Percentiles rank a stretch among this genome's conserved stretches.
phyloP scores from a whole-genome alignment of 495 filamentous ascomycete species.

The Aspergillus wentii region DNA sequence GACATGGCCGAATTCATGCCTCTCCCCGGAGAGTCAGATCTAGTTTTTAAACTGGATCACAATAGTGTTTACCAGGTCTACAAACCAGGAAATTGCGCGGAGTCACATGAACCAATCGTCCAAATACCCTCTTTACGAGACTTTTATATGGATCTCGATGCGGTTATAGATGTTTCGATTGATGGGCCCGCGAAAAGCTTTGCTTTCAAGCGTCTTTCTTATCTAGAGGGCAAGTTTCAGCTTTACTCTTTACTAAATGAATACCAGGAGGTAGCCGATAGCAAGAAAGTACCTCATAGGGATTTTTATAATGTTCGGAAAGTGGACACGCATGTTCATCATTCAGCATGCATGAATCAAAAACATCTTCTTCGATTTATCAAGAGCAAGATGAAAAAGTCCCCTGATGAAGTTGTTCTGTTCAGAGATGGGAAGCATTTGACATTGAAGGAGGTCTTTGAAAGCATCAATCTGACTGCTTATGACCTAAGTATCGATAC shows the following conservation, averaged over 20 bases:
- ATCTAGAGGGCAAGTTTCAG: conserved; percentile 94
- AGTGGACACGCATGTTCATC: conserved; percentile 98
- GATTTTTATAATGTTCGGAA: conserved; percentile 99
- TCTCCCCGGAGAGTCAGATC: conserved; percentile 56
- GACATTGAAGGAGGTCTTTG: conserved; percentile 89
- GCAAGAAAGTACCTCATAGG: conserved; percentile 92
- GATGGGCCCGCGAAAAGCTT: conserved; percentile 97
- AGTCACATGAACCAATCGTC: conserved; percentile 62
- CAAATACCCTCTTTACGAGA: conserved; percentile 83
- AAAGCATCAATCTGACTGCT: conserved; percentile 92
- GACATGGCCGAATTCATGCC: conserved; percentile 70
- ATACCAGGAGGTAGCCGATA: conserved; percentile 96
- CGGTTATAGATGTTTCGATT: conserved; percentile 75
- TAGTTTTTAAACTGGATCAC: conserved; percentile 75
- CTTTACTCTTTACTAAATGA: conserved; percentile 89
- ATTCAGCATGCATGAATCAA: conserved; percentile 99
- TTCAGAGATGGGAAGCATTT: conserved; percentile 90
- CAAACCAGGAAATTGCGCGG: conserved; percentile 53
- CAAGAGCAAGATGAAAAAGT: conserved; percentile 99
- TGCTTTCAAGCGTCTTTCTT: conserved; percentile 88
- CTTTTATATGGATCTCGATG: conserved; percentile 92
- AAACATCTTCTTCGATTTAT: conserved; percentile 97
- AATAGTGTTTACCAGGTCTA: conserved; percentile 90
- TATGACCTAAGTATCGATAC: conserved; percentile 99
- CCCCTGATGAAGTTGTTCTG: conserved; percentile 86